Percentiles rank a stretch among this genome's conserved stretches.
These are phyloP conservation scores for Trichosanthes truncata DNA, from an alignment of 306 rosid species.

Conservation along the genomic window DNA sequence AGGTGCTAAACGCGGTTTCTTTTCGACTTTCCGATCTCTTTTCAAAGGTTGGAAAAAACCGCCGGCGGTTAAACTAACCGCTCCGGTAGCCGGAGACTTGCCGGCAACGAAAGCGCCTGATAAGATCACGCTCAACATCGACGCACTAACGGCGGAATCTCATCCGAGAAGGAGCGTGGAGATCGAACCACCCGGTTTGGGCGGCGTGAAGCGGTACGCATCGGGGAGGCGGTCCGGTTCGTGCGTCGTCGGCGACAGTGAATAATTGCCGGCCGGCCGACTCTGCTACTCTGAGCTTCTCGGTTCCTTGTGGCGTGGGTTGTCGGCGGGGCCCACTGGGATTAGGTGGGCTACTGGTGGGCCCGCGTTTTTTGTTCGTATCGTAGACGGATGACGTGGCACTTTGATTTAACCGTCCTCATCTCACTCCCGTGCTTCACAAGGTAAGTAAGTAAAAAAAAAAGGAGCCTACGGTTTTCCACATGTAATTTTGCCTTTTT, in stretches of 20 bases:
- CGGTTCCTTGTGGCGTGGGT: slow-evolving; percentile 8
- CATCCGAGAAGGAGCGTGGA: slow-evolving; percentile 49
- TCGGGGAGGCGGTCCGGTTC: slow-evolving; percentile 75
- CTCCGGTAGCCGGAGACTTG: slow-evolving; percentile 8
- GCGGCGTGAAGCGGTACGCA: slow-evolving; percentile 50
- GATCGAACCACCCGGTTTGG: slow-evolving; percentile 54
- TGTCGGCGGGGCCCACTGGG: slow-evolving; percentile 21
- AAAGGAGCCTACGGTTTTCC: neutral
- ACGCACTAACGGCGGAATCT: slow-evolving; percentile 22
- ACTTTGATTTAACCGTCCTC: slow-evolving; percentile 37
- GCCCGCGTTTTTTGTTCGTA: slow-evolving; percentile 5
- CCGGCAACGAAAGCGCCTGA: neutral
- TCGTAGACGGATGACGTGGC: slow-evolving; percentile 44
- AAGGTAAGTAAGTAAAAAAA: slow-evolving; percentile 10
- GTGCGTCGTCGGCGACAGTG: slow-evolving; percentile 36
- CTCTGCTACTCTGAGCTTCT: neutral
- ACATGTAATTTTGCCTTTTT: slow-evolving; percentile 5
- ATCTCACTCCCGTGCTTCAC: slow-evolving; percentile 12
- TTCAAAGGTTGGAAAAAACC: slow-evolving; percentile 38
- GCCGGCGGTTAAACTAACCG: slow-evolving; percentile 15
- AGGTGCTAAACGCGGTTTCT: slow-evolving; percentile 39
- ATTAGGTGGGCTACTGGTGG: slow-evolving; percentile 5
- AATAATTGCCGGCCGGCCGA: slow-evolving; percentile 12
- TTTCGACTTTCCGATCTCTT: slow-evolving; percentile 41
- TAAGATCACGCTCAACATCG: neutral